Evolutionary conservation across 176 grass and related monocot species (phyloP), one percentile per base, ranked within the genome.

Genomic region (Melocanna baccifera): DNA sequence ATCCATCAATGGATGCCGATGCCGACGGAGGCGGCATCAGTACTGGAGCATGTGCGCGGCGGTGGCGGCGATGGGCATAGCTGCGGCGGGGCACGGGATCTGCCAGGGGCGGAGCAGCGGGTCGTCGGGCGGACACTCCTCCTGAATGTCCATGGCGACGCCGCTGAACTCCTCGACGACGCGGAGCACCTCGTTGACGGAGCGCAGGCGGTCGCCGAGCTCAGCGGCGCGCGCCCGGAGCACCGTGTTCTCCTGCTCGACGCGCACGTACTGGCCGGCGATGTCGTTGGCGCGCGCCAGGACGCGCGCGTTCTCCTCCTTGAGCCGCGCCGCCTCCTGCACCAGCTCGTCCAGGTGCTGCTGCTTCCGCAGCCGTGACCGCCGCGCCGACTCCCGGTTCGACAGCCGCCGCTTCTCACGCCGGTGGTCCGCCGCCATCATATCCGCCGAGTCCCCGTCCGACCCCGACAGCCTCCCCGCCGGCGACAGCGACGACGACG

Each of bases 281-380:
- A 98, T 75, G 71, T 79, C 83, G 67, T 76, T 70, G 8, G 80
- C 71, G 78, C 92, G 92, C 32, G 64, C 88, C 32, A 70, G 67
- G 9, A 89, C 76, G 15, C 83, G 89, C n/a, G 79, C 82, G 65
- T 98, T 98, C 39, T 93, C 96, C 16, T 85, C 85, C 82, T 84
- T 91, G 65, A 98, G 91, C 9, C 73, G 87, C 58, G 92, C 89
- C 76, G 41, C 92, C 83, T 93, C 89, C 87, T 86, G 82, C 56
- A 88, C 85, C 68, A 98, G 85, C 75, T 98, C 96, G 57, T 95
- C 92, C 48, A 95, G 70, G 76, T 93, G 96, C 85, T 93, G 92
- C 82, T 98, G 92, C 92, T 98, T 98, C 79, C 93, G 88, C 85
- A 90, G 87, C 81, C 96, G 70, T 65, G 96, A 98, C 78, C 96